Evolutionary conservation across 345 rosid genomes (phyloP), one percentile per base, ranked within the genome.

Genomic region (Diplotaxis tenuifolia): DNA sequence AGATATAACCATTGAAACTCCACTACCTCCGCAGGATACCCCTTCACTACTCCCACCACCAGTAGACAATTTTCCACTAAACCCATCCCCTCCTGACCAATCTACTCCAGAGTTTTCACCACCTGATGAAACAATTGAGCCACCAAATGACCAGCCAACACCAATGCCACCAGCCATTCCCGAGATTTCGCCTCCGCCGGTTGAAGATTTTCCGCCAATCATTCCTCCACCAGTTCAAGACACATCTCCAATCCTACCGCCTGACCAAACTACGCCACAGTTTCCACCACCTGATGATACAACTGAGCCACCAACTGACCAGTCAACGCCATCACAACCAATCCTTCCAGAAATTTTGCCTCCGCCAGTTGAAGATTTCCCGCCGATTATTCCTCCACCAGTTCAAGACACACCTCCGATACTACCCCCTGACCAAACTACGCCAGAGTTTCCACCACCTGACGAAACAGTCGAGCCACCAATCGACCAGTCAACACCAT

Each of bases 281-380:
- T 45, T 75, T 62, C 32, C 79, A 54, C 71, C 80, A 32, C 62
- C 75, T 47, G 80, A 76, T 6, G 67, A 21, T 56, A 22, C 22
- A 11, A 69, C 64, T 23, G 79, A 63, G 32, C 79, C 74, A 63
- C 79, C 79, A 50, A 27, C 9, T 36, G 78, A 60, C 49, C 69
- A 75, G 10, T 59, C 73, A 75, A 19, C 62, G 47, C 68, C 67
- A 10, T 12, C 66, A 1, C n/a, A 71, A 47, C 59, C 77, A 31
- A n/a, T 45, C 4, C 45, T 66, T 66, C 72, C 78, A 20, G 59
- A 5, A 16, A 27, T 50, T 31, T 4, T 67, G 11, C 36, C 72
- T n/a, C 72, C 72, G 32, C 62, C 62, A 12, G 72, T 53, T n/a
- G 4, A 64, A 64, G 55, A 23, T 23, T n/a, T 40, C 34, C 54